These are phyloP conservation scores for Globisporangium mamillatum DNA, from an alignment of 352 stramenopile genomes.

Conservation along the genomic window DNA sequence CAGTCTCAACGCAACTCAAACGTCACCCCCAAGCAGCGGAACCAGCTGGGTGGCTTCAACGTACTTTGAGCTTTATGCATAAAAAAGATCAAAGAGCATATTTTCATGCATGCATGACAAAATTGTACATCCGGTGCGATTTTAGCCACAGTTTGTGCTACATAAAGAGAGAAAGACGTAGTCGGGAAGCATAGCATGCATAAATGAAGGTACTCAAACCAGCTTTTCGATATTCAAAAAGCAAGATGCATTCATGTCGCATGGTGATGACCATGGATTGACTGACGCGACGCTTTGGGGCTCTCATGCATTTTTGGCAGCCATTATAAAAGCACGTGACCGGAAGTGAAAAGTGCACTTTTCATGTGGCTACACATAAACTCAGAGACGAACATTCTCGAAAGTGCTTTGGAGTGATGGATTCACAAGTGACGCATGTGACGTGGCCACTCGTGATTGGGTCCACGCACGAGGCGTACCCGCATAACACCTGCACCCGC, in stretches of 20 bases:
- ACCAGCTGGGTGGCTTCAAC: neutral
- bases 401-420: neutral
- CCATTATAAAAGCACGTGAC: neutral
- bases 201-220: no score
- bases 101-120: no score
- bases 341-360: no score
- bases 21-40: neutral
- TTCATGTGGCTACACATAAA: no score
- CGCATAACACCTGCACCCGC: neutral
- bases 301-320: neutral
- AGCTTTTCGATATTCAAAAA: no score
- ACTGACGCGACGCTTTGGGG: neutral
- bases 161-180: no score
- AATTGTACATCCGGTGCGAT: no score
- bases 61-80: no score
- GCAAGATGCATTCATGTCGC: neutral
- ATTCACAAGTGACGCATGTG: constrained; percentile 1
- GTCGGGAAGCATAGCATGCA: no score
- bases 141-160: no score
- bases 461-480: neutral
- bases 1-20: neutral
- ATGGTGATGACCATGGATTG: neutral
- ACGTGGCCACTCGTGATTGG: constrained; percentile 3
- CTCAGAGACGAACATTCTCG: no score
- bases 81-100: no score